These are phyloP conservation scores for Blumeria graminis DNA, from an alignment of 2,329 filamentous ascomycete genomes.

Conservation along the genomic window DNA sequence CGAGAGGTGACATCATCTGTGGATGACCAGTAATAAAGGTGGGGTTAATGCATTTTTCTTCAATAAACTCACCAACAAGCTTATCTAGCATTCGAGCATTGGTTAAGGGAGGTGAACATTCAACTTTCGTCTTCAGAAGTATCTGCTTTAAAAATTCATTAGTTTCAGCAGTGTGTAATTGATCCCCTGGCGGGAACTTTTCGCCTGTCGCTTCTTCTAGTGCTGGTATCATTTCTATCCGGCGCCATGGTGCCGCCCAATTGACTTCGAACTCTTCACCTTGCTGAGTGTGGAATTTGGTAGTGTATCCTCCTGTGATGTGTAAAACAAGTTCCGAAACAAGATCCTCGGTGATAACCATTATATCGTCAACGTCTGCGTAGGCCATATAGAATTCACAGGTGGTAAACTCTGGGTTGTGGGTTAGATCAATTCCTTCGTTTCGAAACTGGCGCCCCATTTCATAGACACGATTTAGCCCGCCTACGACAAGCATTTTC, in stretches of 20 bases:
- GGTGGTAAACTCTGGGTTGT: conserved; percentile 96
- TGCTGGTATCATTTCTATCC: conserved; percentile 85
- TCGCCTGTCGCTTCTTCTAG: conserved; percentile 76
- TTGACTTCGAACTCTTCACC: conserved; percentile 80
- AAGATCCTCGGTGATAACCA: conserved; percentile 80
- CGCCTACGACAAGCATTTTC: conserved; percentile 87
- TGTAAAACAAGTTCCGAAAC: conserved; percentile 76
- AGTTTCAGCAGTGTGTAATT: conserved; percentile 72
- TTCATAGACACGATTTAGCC: conserved; percentile 85
- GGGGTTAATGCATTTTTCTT: conserved; percentile 80
- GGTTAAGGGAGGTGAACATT: conserved; percentile 74
- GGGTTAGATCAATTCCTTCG: conserved; percentile 72
- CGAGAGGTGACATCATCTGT: conserved; percentile 79
- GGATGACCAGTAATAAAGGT: conserved; percentile 77
- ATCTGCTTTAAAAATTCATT: conserved; percentile 67
- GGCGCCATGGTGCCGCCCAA: conserved; percentile 86
- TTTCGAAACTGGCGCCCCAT: conserved; percentile 91
- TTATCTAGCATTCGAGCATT: conserved; percentile 94
- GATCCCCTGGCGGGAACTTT: conserved; percentile 74
- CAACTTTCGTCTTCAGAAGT: conserved; percentile 72
- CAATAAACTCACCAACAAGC: conserved; percentile 81
- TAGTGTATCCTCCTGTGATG: conserved; percentile 64
- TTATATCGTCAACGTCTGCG: conserved; percentile 73
- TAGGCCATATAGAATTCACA: conserved; percentile 96
- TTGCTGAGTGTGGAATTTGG: conserved; percentile 62